These are phyloP conservation scores for Trypanosomatidae sp. DNA, from an alignment of 208 protist genomes.

Conservation along the genomic window DNA sequence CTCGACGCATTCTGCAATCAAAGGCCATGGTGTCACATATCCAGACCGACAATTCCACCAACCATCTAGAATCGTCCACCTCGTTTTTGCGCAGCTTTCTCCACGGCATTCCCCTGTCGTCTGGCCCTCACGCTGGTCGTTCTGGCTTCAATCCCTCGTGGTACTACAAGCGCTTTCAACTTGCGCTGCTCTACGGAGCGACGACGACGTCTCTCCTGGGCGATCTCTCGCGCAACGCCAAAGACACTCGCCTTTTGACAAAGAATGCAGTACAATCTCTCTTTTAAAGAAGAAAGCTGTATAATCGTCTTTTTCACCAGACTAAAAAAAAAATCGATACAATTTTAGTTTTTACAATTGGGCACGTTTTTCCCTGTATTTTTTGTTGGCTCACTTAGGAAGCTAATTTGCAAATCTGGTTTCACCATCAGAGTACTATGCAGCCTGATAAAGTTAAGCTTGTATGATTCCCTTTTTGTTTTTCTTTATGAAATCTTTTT, in stretches of 20 bases:
- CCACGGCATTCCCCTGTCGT: constrained; percentile 62
- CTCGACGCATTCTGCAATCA: constrained; percentile 33
- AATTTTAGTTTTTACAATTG: too few relatives aligned
- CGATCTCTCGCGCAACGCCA: constrained; percentile 36
- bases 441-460: too few relatives aligned
- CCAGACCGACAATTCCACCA: neutral
- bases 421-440: too few relatives aligned
- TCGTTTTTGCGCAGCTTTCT: constrained; percentile 56
- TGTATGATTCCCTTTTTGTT: too few relatives aligned
- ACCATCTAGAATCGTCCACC: constrained; percentile 7
- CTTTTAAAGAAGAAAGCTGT: too few relatives aligned
- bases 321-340: neutral
- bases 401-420: too few relatives aligned
- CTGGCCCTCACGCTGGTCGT: constrained; percentile 42
- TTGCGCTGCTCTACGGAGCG: constrained; percentile 47
- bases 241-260: constrained; percentile 49
- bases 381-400: too few relatives aligned
- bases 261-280: constrained; percentile 22
- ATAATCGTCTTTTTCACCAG: too few relatives aligned
- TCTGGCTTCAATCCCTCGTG: constrained; percentile 43
- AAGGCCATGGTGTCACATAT: constrained; percentile 47
- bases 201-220: constrained; percentile 68
- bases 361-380: too few relatives aligned
- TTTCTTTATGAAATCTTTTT: too few relatives aligned
- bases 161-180: constrained; percentile 48